Evolutionary conservation across 2,329 filamentous ascomycete species (phyloP), one percentile per base, ranked within the genome.

Genomic region (Epichloe gansuensis): DNA sequence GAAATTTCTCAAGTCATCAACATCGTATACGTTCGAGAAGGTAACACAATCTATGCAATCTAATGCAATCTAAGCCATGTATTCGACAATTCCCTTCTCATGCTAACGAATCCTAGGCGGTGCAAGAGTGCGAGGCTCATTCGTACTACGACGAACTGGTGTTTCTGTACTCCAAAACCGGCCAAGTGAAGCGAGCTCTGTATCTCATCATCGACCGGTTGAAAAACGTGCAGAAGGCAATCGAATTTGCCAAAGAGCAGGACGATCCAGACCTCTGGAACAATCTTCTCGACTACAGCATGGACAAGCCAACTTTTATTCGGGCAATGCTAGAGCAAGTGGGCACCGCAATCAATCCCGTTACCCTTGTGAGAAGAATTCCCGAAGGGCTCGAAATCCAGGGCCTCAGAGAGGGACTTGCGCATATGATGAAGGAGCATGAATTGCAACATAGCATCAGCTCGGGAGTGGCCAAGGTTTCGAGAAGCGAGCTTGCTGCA

Each of bases 261-360:
- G 84, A 93, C 56, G 90, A 96, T 60, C 82, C 84, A 0, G 90
- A 96, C 59, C 76, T 98, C 0, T 98, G 93, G 93, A 87, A 95
- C 57, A 90, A 97, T 62, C 75, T 98, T 7, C 78, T 98, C 5
- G 82, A 91, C 59, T 97, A 97, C 67, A 91, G 87, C 55, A 97
- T 98, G 93, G 89, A 96, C 69, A 95, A 96, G 63, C 93, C 93
- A 1, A 81, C 81, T 41, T 98, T 98, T 69, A 97, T 98, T 58
- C 84, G 88, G 12, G 90, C 87, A 0, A 73, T 98, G 3, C 79
- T 98, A 0, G 89, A 95, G 61, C 89, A 97, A 69, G 91, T 95
- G 1, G 93, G 93, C 38, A 97, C 90, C 1, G 82, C 89, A 1
- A 93, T 98, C 61, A 84, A 97, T 61, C 93, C 93, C 0, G 91